A percentile compares a stretch with the other conserved stretches of the same genome.
Evolutionary conservation across 148 eudicot genomes (phyloP).

Genomic region (Chenopodium suecicum): DNA sequence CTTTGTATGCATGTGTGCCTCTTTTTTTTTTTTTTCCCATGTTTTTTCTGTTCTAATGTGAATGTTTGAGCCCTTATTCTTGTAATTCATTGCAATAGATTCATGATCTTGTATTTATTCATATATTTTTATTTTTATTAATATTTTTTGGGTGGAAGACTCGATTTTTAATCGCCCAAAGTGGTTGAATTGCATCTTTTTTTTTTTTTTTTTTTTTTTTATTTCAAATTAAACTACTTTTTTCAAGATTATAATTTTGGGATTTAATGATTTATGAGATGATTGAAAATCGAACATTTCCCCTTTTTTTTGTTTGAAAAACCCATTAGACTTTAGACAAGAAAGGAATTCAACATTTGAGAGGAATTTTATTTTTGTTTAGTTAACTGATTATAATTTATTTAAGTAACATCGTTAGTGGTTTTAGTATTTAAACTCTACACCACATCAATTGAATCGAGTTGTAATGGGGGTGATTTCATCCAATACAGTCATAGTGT

Average conservation of each 20-base stretch:
- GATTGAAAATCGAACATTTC: neutral
- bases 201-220: no score
- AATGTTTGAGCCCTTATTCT: neutral
- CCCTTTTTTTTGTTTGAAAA: no score
- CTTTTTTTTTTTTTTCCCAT: no score
- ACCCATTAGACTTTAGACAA: no score
- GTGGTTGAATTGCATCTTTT: no score
- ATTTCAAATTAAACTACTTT: no score
- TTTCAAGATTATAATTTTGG: neutral
- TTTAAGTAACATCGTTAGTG: neutral
- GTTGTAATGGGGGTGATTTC: neutral
- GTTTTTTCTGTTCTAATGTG: neutral
- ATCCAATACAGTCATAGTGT: neutral
- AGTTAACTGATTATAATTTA: neutral
- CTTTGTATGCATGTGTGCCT: no score
- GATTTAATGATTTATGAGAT: neutral
- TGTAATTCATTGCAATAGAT: neutral
- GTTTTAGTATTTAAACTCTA: neutral
- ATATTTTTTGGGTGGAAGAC: no score
- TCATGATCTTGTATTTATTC: neutral
- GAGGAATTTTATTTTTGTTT: neutral
- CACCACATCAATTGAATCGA: neutral
- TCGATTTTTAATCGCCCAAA: no score
- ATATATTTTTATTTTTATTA: no score
- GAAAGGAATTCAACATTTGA: neutral